Evolutionary conservation across 805 yeast genomes (phyloP), one percentile per base, ranked within the genome.

Genomic region (Starmerella khaoyaiensis): DNA sequence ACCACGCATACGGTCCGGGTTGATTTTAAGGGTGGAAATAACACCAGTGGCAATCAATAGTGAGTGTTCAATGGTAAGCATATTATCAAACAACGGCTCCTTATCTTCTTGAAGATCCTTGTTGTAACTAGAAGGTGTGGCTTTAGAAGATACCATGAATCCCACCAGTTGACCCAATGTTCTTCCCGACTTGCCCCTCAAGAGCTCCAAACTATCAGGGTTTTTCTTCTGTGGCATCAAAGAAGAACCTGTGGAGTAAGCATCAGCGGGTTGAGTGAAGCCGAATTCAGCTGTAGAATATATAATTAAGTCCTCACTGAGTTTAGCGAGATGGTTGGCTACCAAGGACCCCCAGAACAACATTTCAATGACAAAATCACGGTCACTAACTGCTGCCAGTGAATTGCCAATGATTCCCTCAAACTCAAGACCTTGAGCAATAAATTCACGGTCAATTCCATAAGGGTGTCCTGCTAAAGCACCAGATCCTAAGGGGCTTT

Each of bases 401-500:
- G 97, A 87, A 63, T 90, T 90, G 38, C 97, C 97, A 64, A 90
- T 86, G 32, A 82, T 84, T 4, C 84, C 76, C 38, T 67, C 61
- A 52, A 90, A 90, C 0, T 87, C 93, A 29, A 90, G 68, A 15
- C 74, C 79, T 33, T 68, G 54, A 18, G 96, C 94, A 48, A 90
- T 61, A 53, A 63, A 84, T 57, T 87, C 94, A 57, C 99, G 72
- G 61, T 90, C 97, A 48, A 90, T 82, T n/a, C 97, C 97, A 55
- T 86, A 90, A 27, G 99, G 98, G 58, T 90, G 98, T 40, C 99
- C 99, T 15, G 99, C 98, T 44, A 90, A 69, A 6, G 99, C 99
- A 52, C 99, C 99, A 4, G 87, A 76, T 38, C 99, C 99, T 44
- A 90, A 68, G 30, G 99, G 99, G 25, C 84, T 78, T 49, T 70